A percentile compares a stretch with the other conserved stretches of the same genome.
Conservation (phyloP, 345 rosid genomes). For the Arabidopsis suecica region DNA sequence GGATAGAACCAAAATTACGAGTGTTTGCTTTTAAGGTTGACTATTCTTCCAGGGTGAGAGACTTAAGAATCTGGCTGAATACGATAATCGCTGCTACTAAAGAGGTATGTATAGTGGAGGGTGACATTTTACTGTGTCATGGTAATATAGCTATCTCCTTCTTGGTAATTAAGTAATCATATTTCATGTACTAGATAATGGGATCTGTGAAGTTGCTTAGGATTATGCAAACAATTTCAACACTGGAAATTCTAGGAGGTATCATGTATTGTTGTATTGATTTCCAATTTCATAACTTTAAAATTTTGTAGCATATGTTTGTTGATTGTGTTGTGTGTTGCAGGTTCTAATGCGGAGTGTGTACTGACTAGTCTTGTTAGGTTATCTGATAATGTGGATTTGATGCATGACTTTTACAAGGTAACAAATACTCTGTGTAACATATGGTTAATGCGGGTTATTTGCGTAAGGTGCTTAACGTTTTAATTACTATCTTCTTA, state of each 20-base stretch:
- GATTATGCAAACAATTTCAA: background rate
- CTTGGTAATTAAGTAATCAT: background rate
- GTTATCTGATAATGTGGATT: background rate
- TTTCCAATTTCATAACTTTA: background rate
- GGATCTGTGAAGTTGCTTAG: background rate
- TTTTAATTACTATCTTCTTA: background rate
- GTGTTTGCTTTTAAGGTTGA: background rate
- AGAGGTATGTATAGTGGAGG: background rate
- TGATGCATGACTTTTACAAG: background rate
- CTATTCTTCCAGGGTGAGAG: background rate
- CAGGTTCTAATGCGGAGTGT: background rate
- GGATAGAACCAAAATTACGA: background rate
- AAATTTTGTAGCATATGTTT: background rate
- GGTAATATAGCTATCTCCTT: background rate
- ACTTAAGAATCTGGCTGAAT: background rate
- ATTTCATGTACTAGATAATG: background rate
- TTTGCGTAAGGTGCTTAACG: background rate
- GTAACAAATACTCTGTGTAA: background rate
- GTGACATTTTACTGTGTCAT: background rate
- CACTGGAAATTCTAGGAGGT: background rate
- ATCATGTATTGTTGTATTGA: background rate
- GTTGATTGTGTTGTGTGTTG: background rate
- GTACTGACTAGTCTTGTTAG: background rate
- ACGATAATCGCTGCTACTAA: background rate
- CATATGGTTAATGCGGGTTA: background rate